A percentile compares a stretch with the other conserved stretches of the same genome.
phyloP scores from a whole-genome alignment of 306 rosid species.

The Luffa aegyptiaca region DNA sequence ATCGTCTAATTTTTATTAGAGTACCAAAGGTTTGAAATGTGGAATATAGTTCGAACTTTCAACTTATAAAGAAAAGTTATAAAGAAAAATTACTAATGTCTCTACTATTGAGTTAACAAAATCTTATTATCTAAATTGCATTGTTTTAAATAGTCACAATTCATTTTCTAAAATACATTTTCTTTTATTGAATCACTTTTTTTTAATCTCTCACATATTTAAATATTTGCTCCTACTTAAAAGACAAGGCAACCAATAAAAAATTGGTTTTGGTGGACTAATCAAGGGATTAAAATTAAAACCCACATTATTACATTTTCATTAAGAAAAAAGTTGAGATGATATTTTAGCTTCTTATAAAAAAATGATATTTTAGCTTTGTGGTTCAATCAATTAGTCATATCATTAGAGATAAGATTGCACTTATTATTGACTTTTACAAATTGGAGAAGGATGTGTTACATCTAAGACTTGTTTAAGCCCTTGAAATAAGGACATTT shows the following conservation, averaged over 20 bases:
- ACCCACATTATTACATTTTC: background rate
- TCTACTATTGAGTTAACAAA: too few species aligned
- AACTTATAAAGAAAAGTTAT: too few species aligned
- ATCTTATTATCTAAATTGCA: too few species aligned
- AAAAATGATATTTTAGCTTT: background rate
- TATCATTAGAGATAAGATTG: constrained; percentile 4
- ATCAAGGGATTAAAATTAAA: background rate
- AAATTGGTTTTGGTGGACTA: background rate
- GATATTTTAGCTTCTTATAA: background rate
- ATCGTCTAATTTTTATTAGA: too few species aligned
- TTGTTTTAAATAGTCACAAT: too few species aligned
- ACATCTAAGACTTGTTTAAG: constrained; percentile 3
- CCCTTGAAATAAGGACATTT: background rate
- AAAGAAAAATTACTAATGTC: too few species aligned
- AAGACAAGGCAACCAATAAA: background rate
- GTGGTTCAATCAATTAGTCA: constrained; percentile 8
- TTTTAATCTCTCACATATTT: too few species aligned
- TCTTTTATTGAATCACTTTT: too few species aligned
- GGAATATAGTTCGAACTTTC: too few species aligned
- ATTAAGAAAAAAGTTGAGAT: background rate
- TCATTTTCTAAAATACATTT: too few species aligned
- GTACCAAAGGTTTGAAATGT: background rate
- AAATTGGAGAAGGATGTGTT: constrained; percentile 4
- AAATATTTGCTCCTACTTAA: background rate
- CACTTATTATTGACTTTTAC: background rate